Evolutionary conservation across 805 yeast species (phyloP), one percentile per base, ranked within the genome.

Genomic region (Candida tibetensis): DNA sequence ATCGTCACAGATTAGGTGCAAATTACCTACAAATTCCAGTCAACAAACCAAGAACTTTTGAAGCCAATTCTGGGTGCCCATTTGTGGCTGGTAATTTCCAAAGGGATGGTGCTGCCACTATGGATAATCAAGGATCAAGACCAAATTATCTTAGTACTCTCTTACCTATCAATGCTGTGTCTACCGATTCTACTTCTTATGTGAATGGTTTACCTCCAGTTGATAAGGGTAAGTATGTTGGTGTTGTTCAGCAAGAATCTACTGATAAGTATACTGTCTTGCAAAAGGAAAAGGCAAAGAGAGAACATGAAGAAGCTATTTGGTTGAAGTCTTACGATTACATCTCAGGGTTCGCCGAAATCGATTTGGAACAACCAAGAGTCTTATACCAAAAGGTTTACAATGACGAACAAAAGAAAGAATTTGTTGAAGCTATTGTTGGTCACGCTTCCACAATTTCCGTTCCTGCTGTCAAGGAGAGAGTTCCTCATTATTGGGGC

Each of bases 1-100:
- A 84, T 58, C 81, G 95, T 62, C 84, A 85, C 69, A 76, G 95
- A 66, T 66, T 85, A 57, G 86, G 86, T 36, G 72, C 79, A 28
- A 85, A 87, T 68, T 87, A 82, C 64, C 74, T 76, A 33, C 91
- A 85, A 64, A 82, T 87, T 41, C 96, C 96, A n/a, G 89, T 85
- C 51, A 87, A 87, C 62, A 61, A 62, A 36, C 71, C 75, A 29
- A 49, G 61, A 34, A 55, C 60, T 16, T 52, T 35, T 54, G 62
- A 18, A 57, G 17, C 33, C 13, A 34, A 42, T 17, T 49, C 56
- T 5, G 58, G 57, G 4, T 53, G 58, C 39, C 58, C 58, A 12
- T 53, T 53, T 44, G 42, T 52, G 31, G 58, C 58, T 13, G 57
- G 58, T 3, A 53, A 53, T 41, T 51, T 50, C 40, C 58, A 53